These are phyloP conservation scores for Sporothrix sp. DNA, from an alignment of 2,329 filamentous ascomycete species.

Conservation along the genomic window DNA sequence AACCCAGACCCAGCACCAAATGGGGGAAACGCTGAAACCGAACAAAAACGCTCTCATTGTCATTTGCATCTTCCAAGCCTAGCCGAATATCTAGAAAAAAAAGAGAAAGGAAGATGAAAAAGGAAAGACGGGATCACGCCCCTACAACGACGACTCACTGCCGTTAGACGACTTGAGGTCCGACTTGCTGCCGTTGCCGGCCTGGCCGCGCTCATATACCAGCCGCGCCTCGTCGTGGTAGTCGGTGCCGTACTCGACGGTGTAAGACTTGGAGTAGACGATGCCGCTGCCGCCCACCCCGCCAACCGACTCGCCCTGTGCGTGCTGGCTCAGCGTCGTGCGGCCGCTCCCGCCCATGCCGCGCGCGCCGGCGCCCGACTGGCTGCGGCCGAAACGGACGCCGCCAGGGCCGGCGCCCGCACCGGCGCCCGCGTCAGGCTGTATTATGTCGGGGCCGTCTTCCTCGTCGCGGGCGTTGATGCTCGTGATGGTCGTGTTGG, in stretches of 20 bases:
- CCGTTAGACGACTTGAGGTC: conserved; percentile 8
- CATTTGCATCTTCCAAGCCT: too few relatives aligned
- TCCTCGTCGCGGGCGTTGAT: conserved; percentile 1
- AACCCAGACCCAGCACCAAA: too few relatives aligned
- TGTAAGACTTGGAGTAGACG: conserved; percentile 14
- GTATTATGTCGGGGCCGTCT: background rate
- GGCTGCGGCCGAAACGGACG: background rate
- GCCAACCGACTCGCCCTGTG: background rate
- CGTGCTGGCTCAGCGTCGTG: background rate
- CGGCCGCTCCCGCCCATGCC: background rate
- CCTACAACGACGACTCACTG: conserved; percentile 12
- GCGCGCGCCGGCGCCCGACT: background rate
- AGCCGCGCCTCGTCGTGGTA: conserved; percentile 15
- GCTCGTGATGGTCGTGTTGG: conserved; percentile 10
- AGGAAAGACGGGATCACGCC: background rate
- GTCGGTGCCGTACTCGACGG: conserved; percentile 16
- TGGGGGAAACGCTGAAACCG: too few relatives aligned
- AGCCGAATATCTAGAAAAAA: background rate
- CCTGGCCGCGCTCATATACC: conserved; percentile 4
- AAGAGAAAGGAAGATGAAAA: background rate
- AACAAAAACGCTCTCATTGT: too few relatives aligned
- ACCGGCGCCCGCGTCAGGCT: too few relatives aligned
- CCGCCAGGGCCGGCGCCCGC: too few relatives aligned
- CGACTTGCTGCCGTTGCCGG: conserved; percentile 5
- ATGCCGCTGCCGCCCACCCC: conserved; percentile 11